These are phyloP conservation scores for Mrakia hoshinonis DNA, from an alignment of 768 basidiomycete genomes.

Conservation along the genomic window DNA sequence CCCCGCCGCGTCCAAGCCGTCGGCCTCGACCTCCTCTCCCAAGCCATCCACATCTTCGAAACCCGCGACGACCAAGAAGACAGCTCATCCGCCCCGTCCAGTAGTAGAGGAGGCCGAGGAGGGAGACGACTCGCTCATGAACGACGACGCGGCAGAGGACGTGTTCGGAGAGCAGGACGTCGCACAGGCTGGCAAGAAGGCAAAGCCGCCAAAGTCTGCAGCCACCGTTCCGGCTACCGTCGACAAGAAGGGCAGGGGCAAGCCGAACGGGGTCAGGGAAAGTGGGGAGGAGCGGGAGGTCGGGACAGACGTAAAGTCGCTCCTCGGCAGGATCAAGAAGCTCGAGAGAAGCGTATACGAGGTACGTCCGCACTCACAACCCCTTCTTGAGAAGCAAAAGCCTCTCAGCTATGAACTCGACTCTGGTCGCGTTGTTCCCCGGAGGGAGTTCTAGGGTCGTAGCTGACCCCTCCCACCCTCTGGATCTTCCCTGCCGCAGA, in stretches of 20 bases:
- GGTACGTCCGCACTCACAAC: neutral
- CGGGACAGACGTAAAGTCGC: neutral
- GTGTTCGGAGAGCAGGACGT: neutral
- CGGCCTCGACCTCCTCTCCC: neutral
- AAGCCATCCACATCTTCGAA: neutral
- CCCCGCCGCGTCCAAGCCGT: neutral
- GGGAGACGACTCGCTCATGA: neutral
- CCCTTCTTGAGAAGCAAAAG: neutral
- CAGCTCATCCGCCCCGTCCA: neutral
- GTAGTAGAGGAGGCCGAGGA: neutral
- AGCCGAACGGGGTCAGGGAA: neutral
- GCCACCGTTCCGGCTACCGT: neutral
- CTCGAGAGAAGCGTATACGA: slow-evolving; percentile 17
- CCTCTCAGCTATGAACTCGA: too few species aligned
- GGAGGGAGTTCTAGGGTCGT: too few species aligned
- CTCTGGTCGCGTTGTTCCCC: neutral
- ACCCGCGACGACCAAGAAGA: neutral
- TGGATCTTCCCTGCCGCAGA: neutral
- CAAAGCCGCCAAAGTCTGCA: neutral
- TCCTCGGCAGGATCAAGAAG: slow-evolving; percentile 14
- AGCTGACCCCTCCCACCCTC: neutral
- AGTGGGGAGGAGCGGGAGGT: neutral
- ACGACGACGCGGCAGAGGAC: neutral
- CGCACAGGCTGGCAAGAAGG: neutral
- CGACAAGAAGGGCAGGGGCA: neutral